Evolutionary conservation across 73 alveolate species (phyloP).

Genomic region (Strombidium stylifer): DNA sequence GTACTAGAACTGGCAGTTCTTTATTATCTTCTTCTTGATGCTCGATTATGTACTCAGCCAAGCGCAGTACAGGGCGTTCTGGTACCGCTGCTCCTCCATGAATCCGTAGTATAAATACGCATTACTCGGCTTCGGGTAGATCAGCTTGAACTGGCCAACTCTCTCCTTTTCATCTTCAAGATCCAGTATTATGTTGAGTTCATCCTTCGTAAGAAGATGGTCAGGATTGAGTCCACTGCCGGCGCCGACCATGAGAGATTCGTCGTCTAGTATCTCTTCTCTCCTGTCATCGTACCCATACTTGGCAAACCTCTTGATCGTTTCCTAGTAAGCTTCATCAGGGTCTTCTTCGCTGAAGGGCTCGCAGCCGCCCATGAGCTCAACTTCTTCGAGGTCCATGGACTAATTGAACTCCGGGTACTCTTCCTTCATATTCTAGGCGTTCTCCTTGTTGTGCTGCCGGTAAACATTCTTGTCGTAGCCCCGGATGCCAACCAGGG

Average conservation of each 20-base stretch:
- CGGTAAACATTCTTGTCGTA: constrained; percentile 88
- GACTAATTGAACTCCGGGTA: no score
- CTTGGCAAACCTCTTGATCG: no score
- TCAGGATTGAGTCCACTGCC: constrained; percentile 25
- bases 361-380: no score
- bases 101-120: constrained; percentile 64
- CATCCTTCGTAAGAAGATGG: constrained; percentile 20
- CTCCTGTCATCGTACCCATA: not conserved
- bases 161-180: constrained; percentile 49
- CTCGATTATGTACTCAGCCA: constrained; percentile 10
- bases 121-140: constrained; percentile 69
- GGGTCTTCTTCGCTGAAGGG: no score
- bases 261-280: not conserved
- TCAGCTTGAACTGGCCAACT: constrained; percentile 58
- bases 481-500: constrained; percentile 64
- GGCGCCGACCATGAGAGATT: not conserved
- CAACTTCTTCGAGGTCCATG: not conserved
- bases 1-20: not conserved
- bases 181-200: constrained; percentile 28
- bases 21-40: not conserved
- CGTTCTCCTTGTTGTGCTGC: no score
- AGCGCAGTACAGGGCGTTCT: constrained; percentile 44
- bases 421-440: no score
- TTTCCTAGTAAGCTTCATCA: no score
- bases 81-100: constrained; percentile 36